Conservation (phyloP, 345 rosid species). For the Brassica incana region DNA sequence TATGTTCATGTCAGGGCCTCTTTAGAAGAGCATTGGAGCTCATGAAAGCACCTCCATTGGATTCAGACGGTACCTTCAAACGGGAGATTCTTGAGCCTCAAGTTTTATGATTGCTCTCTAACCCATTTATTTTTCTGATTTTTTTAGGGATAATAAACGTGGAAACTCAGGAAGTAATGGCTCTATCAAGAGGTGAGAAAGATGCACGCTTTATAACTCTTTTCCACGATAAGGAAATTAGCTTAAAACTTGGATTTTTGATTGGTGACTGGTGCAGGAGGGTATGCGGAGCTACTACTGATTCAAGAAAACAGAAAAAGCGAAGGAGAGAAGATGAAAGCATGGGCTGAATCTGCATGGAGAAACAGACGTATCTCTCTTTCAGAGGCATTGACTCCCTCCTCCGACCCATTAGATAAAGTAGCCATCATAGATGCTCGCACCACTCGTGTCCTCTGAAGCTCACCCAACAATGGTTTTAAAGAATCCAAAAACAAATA, state of each 20-base stretch:
- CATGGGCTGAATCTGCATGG: slow-evolving; percentile 82
- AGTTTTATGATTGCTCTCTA: not conserved
- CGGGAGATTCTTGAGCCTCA: not conserved
- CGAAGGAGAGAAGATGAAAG: slow-evolving; percentile 86
- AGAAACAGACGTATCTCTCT: slow-evolving; percentile 62
- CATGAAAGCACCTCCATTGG: slow-evolving; percentile 75
- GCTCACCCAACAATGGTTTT: not conserved
- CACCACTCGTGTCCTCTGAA: slow-evolving; percentile 44
- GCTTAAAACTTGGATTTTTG: not conserved
- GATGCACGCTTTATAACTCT: not conserved
- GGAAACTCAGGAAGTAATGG: slow-evolving; percentile 51
- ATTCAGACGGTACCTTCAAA: slow-evolving; percentile 50
- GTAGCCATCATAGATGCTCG: slow-evolving; percentile 68
- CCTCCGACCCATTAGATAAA: slow-evolving; percentile 44
- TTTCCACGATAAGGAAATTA: no score
- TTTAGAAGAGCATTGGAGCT: slow-evolving; percentile 70
- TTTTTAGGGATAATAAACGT: slow-evolving; percentile 35
- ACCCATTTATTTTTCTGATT: not conserved
- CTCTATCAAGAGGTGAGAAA: slow-evolving; percentile 75
- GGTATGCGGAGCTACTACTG: slow-evolving; percentile 70
- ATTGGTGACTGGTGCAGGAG: slow-evolving; percentile 47
- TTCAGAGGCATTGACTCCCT: slow-evolving; percentile 53
- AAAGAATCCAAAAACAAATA: not conserved
- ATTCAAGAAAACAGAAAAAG: slow-evolving; percentile 68
- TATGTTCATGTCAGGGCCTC: slow-evolving; percentile 54